phyloP scores from a whole-genome alignment of 495 filamentous ascomycete genomes.

The Massariosphaeria phaeospora region DNA sequence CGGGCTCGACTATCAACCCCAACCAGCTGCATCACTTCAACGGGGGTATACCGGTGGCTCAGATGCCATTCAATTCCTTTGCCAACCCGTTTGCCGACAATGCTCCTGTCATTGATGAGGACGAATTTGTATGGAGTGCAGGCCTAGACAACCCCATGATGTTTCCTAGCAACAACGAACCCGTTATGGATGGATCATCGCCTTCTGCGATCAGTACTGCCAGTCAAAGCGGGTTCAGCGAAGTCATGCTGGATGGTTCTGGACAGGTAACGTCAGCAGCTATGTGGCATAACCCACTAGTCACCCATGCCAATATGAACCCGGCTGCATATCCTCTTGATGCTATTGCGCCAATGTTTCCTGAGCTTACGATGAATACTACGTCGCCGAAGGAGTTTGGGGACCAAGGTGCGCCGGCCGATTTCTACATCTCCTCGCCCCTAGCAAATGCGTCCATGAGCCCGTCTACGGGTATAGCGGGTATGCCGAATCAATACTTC shows the following conservation, averaged over 20 bases:
- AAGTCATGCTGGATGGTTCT: slow-evolving; percentile 83
- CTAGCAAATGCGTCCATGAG: slow-evolving; percentile 22
- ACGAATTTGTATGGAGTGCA: slow-evolving; percentile 82
- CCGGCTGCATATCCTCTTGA: slow-evolving; percentile 61
- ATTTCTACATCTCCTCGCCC: slow-evolving; percentile 38
- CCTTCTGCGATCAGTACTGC: slow-evolving; percentile 90
- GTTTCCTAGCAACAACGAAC: slow-evolving; percentile 64
- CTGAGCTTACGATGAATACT: slow-evolving; percentile 32
- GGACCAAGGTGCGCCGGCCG: slow-evolving; percentile 28
- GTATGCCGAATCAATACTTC: slow-evolving; percentile 43
- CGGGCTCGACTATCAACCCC: slow-evolving; percentile 80
- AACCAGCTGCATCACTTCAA: slow-evolving; percentile 83
- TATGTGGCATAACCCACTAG: slow-evolving; percentile 64
- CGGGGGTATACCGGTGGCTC: slow-evolving; percentile 67
- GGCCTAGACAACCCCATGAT: slow-evolving; percentile 73
- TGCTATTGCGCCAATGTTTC: slow-evolving; percentile 39
- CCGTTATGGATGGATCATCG: slow-evolving; percentile 84
- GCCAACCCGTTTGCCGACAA: slow-evolving; percentile 50
- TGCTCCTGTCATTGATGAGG: slow-evolving; percentile 63
- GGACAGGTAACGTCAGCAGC: slow-evolving; percentile 47
- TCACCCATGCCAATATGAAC: slow-evolving; percentile 55
- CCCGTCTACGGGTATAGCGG: slow-evolving; percentile 33
- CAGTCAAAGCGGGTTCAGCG: slow-evolving; percentile 86
- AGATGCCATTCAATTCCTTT: slow-evolving; percentile 67
- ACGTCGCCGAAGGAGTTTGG: slow-evolving; percentile 33